These are phyloP conservation scores for Alternaria triticimaculans DNA, from an alignment of 2,329 filamentous ascomycete genomes.

Conservation along the genomic window DNA sequence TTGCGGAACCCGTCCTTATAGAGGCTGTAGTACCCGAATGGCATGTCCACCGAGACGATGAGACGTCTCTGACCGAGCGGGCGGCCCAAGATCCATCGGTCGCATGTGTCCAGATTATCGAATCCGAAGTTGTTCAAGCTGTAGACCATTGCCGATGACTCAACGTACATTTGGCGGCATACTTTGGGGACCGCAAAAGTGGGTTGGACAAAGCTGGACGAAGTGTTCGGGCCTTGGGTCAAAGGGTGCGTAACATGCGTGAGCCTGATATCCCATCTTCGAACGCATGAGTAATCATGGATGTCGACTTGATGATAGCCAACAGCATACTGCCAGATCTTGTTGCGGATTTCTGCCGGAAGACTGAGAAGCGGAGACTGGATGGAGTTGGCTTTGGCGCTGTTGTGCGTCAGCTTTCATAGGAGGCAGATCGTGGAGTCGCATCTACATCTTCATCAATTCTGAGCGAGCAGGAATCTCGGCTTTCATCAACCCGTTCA, in stretches of 20 bases:
- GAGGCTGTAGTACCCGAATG: conserved; percentile 7
- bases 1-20: conserved; percentile 15
- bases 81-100: conserved; percentile 17
- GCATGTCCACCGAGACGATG: conserved; percentile 15
- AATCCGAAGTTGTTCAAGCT: conserved; percentile 14
- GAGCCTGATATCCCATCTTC: neutral
- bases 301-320: conserved; percentile 9
- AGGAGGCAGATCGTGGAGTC: neutral
- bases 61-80: conserved; percentile 10
- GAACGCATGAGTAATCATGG: neutral
- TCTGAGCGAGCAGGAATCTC: neutral
- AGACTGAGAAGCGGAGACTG: conserved; percentile 21
- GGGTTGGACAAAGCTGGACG: neutral
- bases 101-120: neutral
- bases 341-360: conserved; percentile 19
- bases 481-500: conserved; percentile 7
- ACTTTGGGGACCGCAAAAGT: conserved; percentile 7
- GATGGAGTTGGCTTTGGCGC: conserved; percentile 10
- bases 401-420: neutral
- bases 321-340: conserved; percentile 18
- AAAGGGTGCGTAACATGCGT: neutral
- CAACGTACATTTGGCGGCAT: conserved; percentile 21
- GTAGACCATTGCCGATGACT: conserved; percentile 15
- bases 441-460: conserved; percentile 7
- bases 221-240: neutral